Evolutionary conservation across 2,329 filamentous ascomycete genomes (phyloP).

Genomic region (Myriangium duriaei): DNA sequence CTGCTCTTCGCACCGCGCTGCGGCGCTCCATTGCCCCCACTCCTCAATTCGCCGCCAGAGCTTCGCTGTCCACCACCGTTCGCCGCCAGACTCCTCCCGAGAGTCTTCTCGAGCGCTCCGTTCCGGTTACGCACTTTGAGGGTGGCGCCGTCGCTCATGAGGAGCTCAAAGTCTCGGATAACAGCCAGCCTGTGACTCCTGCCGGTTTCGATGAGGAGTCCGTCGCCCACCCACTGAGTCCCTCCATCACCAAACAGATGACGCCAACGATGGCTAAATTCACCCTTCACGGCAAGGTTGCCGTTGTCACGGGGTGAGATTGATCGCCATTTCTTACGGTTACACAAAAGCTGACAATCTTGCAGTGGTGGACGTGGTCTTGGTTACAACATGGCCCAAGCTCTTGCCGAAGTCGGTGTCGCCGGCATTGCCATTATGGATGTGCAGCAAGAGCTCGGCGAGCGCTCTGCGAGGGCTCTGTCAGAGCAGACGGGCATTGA

Average conservation of each 20-base stretch:
- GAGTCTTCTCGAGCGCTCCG: constrained; percentile 6
- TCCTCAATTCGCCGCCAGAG: not conserved
- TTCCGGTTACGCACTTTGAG: constrained; percentile 7
- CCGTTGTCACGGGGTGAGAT: constrained; percentile 57
- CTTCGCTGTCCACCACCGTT: constrained; percentile 5
- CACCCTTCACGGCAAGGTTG: constrained; percentile 56
- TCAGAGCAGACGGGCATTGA: constrained; percentile 61
- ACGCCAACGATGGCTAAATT: constrained; percentile 57
- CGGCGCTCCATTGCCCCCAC: not conserved
- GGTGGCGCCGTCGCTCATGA: constrained; percentile 14
- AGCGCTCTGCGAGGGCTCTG: constrained; percentile 55
- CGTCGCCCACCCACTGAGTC: constrained; percentile 20
- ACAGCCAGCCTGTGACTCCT: constrained; percentile 20
- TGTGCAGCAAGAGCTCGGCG: constrained; percentile 62
- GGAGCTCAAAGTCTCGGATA: constrained; percentile 17
- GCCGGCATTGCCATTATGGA: constrained; percentile 65
- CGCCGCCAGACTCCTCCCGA: constrained; percentile 6
- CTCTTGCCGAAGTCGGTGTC: constrained; percentile 62
- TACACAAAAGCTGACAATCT: constrained; percentile 18
- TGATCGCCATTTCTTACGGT: not conserved
- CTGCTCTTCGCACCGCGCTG: constrained; percentile 4
- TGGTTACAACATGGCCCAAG: constrained; percentile 68
- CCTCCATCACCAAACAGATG: constrained; percentile 36
- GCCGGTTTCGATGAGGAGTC: constrained; percentile 22
- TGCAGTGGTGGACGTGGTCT: constrained; percentile 60